Evolutionary conservation across 73 alveolate species (phyloP), one percentile per base, ranked within the genome.

Genomic region (Tetrahymena malaccensis): DNA sequence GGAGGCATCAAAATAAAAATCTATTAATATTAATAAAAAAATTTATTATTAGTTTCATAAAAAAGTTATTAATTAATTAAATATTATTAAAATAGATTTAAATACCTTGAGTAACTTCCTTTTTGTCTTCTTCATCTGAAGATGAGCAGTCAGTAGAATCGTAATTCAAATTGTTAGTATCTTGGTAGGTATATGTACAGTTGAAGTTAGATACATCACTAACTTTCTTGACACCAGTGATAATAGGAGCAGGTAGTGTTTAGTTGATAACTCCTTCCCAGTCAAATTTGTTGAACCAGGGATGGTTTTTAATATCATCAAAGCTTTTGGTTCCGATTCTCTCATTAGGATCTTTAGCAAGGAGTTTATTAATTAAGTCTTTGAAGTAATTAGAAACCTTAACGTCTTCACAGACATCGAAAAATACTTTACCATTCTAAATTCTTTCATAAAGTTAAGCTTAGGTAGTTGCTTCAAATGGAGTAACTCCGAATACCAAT

Each of bases 401-500:
- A 15, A 35, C 56, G 89, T 95, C 58, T 8, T n/a, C 34, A 27
- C 9, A 6, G 0, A 70, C 17, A 25, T 70, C 89, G 31, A 27
- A 70, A n/a, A 22, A 70, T 43, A 70, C 89, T 70, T 70, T 70
- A 27, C 89, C 89, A 70, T 70, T 70, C 89, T 70, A 70, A 22
- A 70, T 70, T 70, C 89, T 70, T 70, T 70, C 89, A 70, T 70
- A 70, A 12, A 70, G 37, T 31, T 70, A 19, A 44, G 93, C 84
- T 85, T 95, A 93, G 34, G 94, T 93, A 25, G 85, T 94, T 34
- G 34, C 97, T 84, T 93, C 89, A 96, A 98, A 98, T n/a, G 99
- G 99, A 34, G 99, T 98, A 50, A 96, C 96, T 16, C 99, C 99
- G 7, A 97, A 96, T 35, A 98, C 97, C 38, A 98, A 94, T 95